These are phyloP conservation scores for Rhexocercosporidium sp. DNA, from an alignment of 2,329 filamentous ascomycete species.

Conservation along the genomic window DNA sequence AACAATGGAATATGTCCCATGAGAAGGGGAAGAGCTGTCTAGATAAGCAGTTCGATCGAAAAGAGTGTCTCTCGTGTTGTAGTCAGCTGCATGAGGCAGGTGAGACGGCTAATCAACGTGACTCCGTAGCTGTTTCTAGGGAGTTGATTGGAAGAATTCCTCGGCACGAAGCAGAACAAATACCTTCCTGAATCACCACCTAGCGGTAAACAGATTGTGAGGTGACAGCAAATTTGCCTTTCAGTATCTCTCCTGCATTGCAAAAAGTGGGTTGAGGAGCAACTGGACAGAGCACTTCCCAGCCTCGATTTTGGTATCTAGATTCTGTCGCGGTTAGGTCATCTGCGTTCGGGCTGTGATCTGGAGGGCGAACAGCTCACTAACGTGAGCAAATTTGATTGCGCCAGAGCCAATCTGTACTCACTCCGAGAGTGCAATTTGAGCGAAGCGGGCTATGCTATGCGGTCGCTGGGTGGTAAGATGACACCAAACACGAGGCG, in stretches of 20 bases:
- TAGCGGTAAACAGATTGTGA: not conserved
- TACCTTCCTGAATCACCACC: not conserved
- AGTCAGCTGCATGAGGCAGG: slow-evolving; percentile 2
- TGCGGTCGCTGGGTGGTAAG: not conserved
- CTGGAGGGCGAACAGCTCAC: not conserved
- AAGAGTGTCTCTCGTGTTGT: not conserved
- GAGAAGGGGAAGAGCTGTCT: not conserved
- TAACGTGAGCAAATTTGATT: not conserved
- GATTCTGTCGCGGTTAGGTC: no score
- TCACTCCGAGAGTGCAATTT: not conserved
- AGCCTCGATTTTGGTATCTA: not conserved
- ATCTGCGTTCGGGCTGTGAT: not conserved
- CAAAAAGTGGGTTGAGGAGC: not conserved
- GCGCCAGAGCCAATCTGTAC: not conserved
- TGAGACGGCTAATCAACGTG: slow-evolving; percentile 9
- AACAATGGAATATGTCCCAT: not conserved
- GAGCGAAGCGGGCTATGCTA: not conserved
- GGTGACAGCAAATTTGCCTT: not conserved
- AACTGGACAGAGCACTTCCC: not conserved
- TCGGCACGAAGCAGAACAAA: not conserved
- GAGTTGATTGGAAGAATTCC: not conserved
- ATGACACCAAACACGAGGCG: not conserved
- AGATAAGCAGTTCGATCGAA: no score
- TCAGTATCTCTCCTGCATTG: not conserved
- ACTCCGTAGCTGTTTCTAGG: not conserved